Percentiles rank a stretch among this genome's conserved stretches.
Evolutionary conservation across 2,329 filamentous ascomycete genomes (phyloP).

Genomic region (Aspergillus sp.): DNA sequence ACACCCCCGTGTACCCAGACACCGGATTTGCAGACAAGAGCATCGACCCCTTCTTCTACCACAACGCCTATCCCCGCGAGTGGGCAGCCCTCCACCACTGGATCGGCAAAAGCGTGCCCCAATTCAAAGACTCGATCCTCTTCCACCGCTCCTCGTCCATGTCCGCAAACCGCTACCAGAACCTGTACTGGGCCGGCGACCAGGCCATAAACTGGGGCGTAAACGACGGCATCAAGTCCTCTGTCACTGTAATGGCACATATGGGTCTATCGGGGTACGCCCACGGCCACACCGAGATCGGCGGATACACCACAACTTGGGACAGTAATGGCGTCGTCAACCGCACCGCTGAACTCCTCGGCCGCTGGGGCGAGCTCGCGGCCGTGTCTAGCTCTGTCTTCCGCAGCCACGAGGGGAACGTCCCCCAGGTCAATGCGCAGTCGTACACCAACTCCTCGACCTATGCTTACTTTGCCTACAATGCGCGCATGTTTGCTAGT

Average conservation of each 20-base stretch:
- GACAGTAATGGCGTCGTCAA: background rate
- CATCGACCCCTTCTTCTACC: background rate
- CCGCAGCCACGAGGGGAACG: background rate
- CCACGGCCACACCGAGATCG: background rate
- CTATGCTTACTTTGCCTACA: background rate
- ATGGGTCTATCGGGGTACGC: background rate
- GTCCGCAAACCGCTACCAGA: background rate
- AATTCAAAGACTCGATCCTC: background rate
- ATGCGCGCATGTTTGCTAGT: background rate
- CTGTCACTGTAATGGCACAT: background rate
- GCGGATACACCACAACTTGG: background rate
- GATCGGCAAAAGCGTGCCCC: background rate
- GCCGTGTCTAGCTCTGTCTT: background rate
- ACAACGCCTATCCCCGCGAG: background rate
- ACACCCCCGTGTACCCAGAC: background rate
- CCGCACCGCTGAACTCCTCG: background rate
- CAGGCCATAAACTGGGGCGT: background rate
- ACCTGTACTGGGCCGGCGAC: background rate
- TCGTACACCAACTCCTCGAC: background rate
- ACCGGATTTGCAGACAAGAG: background rate
- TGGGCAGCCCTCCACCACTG: background rate
- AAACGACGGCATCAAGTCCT: background rate
- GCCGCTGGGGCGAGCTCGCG: background rate
- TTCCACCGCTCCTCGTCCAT: background rate
- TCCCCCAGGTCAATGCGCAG: background rate